Evolutionary conservation across 805 yeast genomes (phyloP).

Genomic region (Candida michaelii): DNA sequence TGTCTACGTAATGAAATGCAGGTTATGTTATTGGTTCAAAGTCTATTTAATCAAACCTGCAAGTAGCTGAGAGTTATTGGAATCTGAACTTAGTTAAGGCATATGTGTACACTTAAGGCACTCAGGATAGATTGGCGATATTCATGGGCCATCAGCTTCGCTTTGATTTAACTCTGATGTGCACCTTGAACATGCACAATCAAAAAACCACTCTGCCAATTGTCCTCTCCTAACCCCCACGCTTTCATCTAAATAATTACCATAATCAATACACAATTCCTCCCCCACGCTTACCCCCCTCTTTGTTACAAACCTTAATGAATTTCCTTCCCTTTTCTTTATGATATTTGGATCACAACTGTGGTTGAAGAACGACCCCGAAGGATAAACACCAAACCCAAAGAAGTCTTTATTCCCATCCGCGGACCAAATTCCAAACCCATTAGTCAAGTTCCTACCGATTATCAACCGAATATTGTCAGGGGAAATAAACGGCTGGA

Average conservation of each 20-base stretch:
- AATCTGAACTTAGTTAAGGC: too few relatives aligned
- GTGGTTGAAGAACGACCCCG: constrained; percentile 68
- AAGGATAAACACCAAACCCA: constrained; percentile 61
- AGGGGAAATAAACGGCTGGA: constrained; percentile 38
- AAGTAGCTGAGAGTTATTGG: too few relatives aligned
- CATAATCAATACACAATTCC: constrained; percentile 62
- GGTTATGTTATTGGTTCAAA: too few relatives aligned
- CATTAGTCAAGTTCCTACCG: constrained; percentile 64
- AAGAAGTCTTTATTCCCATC: constrained; percentile 51
- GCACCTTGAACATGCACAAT: constrained; percentile 54
- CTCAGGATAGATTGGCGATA: too few relatives aligned
- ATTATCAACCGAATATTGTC: constrained; percentile 44
- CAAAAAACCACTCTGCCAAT: constrained; percentile 58
- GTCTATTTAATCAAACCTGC: too few relatives aligned
- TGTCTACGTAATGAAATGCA: too few relatives aligned
- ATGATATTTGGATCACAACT: constrained; percentile 58
- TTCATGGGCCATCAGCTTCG: neutral
- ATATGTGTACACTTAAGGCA: too few relatives aligned
- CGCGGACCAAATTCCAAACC: constrained; percentile 67
- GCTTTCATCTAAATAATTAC: constrained; percentile 45
- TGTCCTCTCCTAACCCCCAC: constrained; percentile 41
- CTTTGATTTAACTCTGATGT: constrained; percentile 19
- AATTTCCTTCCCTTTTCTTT: constrained; percentile 41
- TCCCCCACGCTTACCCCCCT: constrained; percentile 41
- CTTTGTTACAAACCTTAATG: constrained; percentile 43